Base-by-base conservation (phyloP, 2,329 filamentous ascomycete genomes). In the Plenodomus tracheiphilus region DNA sequence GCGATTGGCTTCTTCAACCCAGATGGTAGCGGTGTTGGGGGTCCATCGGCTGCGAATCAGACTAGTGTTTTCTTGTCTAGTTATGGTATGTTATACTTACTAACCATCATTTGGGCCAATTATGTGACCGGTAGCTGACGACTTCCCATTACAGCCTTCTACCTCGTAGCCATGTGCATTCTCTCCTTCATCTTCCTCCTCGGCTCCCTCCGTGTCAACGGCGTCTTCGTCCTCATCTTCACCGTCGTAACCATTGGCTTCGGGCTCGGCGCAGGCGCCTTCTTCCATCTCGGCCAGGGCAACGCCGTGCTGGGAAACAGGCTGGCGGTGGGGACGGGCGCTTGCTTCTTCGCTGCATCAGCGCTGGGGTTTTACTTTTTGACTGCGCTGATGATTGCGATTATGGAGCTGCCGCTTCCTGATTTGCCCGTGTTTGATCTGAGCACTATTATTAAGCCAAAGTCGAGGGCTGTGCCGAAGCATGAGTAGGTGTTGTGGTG, bases 201-300 rank as follows among this genome's bases (percentile, higher is more conserved):
- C 10, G 56, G 56, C 17, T 56, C 53, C 3, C 43, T 56, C 16
- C 50, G 56, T 19, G 48, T 49, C 6, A 59, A 59, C 28, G 42
- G 52, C 28, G 53, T 59, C 25, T 58, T 58, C 44, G 51, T 56
- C 11, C 9, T 53, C 41, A 56, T 59, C 43, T 53, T 56, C 44
- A 22, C 50, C 34, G 47, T 59, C 43, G 53, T 46, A 2, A 54
- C 53, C 20, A 54, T 48, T n/a, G 53, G 53, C 3, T 54, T 59
- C 21, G 56, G 56, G 4, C 51, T 59, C 0, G 51, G 54, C 22
- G 47, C 51, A n/a, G 56, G 56, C 6, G 49, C 51, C 11, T 57
- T 51, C 41, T 57, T 59, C 41, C 48, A 54, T 16, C 47, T 57
- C 22, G 21, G 48, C 9, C 39, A 32, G 16, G 51, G 51, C 4